These are phyloP conservation scores for Fusarium buxicola DNA, from an alignment of 2,329 filamentous ascomycete genomes.

Conservation along the genomic window DNA sequence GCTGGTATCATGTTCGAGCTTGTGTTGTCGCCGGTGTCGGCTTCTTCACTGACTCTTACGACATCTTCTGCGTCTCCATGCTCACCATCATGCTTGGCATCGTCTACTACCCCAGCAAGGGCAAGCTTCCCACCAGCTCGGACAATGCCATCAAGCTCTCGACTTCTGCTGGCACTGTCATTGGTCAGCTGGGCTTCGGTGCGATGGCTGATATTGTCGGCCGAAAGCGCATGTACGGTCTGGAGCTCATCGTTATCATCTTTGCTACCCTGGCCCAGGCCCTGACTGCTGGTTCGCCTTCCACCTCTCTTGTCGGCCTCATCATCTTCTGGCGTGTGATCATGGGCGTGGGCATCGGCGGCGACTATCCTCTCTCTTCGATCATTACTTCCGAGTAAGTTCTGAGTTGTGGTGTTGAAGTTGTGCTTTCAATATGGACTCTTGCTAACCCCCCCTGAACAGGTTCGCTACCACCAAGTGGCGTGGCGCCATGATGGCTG, in stretches of 20 bases:
- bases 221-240: constrained; percentile 77
- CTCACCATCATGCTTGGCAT: constrained; percentile 82
- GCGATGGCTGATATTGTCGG: constrained; percentile 81
- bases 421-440: not conserved
- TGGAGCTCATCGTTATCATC: constrained; percentile 84
- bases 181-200: constrained; percentile 84
- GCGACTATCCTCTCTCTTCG: constrained; percentile 82
- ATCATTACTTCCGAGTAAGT: constrained; percentile 84
- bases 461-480: constrained; percentile 82
- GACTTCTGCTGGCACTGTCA: constrained; percentile 84
- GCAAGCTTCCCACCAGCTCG: constrained; percentile 72
- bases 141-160: constrained; percentile 89
- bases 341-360: constrained; percentile 64
- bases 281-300: constrained; percentile 70
- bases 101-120: constrained; percentile 73
- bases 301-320: constrained; percentile 72
- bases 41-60: constrained; percentile 90
- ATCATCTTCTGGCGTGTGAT: constrained; percentile 86
- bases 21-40: constrained; percentile 84
- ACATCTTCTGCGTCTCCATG: constrained; percentile 82
- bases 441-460: not conserved
- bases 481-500: constrained; percentile 87
- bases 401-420: not conserved
- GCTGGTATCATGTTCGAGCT: constrained; percentile 86
- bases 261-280: constrained; percentile 80